Percentiles rank a stretch among this genome's conserved stretches.
These are phyloP conservation scores for Vigna nakashimae DNA, from an alignment of 306 rosid species.

Conservation along the genomic window DNA sequence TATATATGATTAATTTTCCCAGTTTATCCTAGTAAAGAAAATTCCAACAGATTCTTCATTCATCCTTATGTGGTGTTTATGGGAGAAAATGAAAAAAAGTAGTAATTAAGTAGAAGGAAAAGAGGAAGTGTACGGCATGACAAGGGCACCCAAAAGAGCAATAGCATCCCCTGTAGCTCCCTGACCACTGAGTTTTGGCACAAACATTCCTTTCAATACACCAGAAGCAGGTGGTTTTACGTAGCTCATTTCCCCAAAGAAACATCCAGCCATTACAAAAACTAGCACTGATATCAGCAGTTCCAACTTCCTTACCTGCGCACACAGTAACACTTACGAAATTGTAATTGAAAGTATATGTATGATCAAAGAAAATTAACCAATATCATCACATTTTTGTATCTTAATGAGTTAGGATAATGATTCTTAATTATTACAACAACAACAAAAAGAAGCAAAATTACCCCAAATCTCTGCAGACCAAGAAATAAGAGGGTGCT, in stretches of 20 bases:
- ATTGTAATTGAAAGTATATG: no score
- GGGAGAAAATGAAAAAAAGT: not conserved
- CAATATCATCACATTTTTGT: not conserved
- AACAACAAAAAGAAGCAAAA: not conserved
- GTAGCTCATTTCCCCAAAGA: conserved; percentile 85
- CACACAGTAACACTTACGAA: not conserved
- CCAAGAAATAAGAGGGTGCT: conserved; percentile 86
- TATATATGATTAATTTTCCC: no score
- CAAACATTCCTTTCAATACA: conserved; percentile 60
- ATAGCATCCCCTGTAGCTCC: conserved; percentile 85
- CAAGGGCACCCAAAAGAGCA: conserved; percentile 87
- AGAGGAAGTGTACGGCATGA: conserved; percentile 78
- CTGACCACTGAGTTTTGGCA: conserved; percentile 69
- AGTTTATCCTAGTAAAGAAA: no score
- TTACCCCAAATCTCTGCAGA: conserved; percentile 87
- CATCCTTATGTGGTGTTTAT: not conserved
- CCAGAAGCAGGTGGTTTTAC: conserved; percentile 71
- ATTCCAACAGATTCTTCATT: no score
- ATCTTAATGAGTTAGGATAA: conserved; percentile 14
- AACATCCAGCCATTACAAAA: conserved; percentile 83
- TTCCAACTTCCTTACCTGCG: conserved; percentile 79
- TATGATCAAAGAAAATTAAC: not conserved
- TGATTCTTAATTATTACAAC: not conserved
- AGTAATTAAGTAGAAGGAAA: not conserved
- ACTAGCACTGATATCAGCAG: conserved; percentile 64